Evolutionary conservation across 306 rosid genomes (phyloP).

Genomic region (Hippophae gyantsensis): DNA sequence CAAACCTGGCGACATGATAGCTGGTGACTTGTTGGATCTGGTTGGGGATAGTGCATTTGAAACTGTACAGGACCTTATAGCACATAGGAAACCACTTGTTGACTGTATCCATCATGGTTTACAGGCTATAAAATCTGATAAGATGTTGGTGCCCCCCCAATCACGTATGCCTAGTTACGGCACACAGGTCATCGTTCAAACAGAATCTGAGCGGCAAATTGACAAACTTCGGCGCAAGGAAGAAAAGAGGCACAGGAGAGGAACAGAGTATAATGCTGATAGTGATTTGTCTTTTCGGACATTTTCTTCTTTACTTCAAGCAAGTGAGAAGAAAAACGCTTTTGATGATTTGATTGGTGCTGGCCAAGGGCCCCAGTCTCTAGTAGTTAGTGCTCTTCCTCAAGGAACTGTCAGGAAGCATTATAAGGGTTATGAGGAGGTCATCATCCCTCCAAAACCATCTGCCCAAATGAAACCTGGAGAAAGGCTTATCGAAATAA

Average conservation of each 20-base stretch:
- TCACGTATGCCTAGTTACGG: slow-evolving; percentile 95
- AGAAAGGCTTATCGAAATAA: slow-evolving; percentile 89
- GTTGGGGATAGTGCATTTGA: slow-evolving; percentile 89
- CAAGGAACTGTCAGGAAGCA: slow-evolving; percentile 86
- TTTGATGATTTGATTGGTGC: slow-evolving; percentile 68
- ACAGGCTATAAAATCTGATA: slow-evolving; percentile 57
- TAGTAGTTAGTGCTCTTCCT: slow-evolving; percentile 78
- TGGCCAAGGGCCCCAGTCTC: slow-evolving; percentile 46
- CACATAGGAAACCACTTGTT: slow-evolving; percentile 74
- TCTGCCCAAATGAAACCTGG: slow-evolving; percentile 92
- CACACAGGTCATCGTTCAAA: slow-evolving; percentile 94
- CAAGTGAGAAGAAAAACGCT: slow-evolving; percentile 65
- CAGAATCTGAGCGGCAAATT: slow-evolving; percentile 76
- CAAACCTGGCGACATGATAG: slow-evolving; percentile 94
- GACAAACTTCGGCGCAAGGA: slow-evolving; percentile 97
- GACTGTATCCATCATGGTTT: slow-evolving; percentile 75
- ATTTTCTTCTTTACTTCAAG: slow-evolving; percentile 78
- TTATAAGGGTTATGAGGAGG: slow-evolving; percentile 81
- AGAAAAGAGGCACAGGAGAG: slow-evolving; percentile 76
- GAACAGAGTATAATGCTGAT: slow-evolving; percentile 55
- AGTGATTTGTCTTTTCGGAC: slow-evolving; percentile 52
- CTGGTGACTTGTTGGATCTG: slow-evolving; percentile 84
- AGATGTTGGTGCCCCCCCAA: slow-evolving; percentile 59
- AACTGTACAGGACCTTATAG: slow-evolving; percentile 69
- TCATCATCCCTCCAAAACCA: slow-evolving; percentile 72